Evolutionary conservation across 129 eudicot genomes (phyloP).

Genomic region (Cynara cardunculus): DNA sequence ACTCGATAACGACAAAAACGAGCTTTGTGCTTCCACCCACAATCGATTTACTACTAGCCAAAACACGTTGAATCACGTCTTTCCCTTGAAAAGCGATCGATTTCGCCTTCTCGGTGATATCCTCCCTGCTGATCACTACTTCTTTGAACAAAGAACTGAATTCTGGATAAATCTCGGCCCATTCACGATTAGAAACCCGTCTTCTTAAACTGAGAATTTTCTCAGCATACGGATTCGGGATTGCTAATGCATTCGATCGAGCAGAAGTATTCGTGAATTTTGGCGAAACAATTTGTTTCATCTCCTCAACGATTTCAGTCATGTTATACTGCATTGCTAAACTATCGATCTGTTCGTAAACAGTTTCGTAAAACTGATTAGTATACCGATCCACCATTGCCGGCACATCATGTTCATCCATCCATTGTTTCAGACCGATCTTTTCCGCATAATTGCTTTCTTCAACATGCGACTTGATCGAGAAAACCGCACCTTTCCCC

Average conservation of each 20-base stretch:
- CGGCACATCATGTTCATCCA: constrained; percentile 91
- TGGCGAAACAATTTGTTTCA: constrained; percentile 35
- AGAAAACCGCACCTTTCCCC: constrained; percentile 74
- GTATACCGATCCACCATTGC: constrained; percentile 80
- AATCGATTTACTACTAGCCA: constrained; percentile 60
- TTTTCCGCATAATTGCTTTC: constrained; percentile 87
- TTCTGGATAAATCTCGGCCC: constrained; percentile 75
- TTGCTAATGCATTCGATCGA: constrained; percentile 35
- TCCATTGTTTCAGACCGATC: constrained; percentile 83
- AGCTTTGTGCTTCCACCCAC: constrained; percentile 75
- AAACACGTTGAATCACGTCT: constrained; percentile 64
- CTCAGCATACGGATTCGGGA: constrained; percentile 67
- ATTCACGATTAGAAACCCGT: constrained; percentile 62
- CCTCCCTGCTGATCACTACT: constrained; percentile 49
- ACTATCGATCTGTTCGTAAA: constrained; percentile 76
- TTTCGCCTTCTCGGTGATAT: constrained; percentile 75
- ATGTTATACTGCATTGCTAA: constrained; percentile 85
- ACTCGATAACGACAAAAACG: constrained; percentile 46
- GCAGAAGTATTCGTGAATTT: constrained; percentile 42
- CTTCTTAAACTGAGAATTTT: constrained; percentile 59
- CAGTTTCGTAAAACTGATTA: constrained; percentile 63
- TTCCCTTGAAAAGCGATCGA: constrained; percentile 79
- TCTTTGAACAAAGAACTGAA: constrained; percentile 58
- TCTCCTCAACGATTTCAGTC: constrained; percentile 76
- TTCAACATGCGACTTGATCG: constrained; percentile 74